These are phyloP conservation scores for Iberis pinnata DNA, from an alignment of 345 rosid species.

Conservation along the genomic window DNA sequence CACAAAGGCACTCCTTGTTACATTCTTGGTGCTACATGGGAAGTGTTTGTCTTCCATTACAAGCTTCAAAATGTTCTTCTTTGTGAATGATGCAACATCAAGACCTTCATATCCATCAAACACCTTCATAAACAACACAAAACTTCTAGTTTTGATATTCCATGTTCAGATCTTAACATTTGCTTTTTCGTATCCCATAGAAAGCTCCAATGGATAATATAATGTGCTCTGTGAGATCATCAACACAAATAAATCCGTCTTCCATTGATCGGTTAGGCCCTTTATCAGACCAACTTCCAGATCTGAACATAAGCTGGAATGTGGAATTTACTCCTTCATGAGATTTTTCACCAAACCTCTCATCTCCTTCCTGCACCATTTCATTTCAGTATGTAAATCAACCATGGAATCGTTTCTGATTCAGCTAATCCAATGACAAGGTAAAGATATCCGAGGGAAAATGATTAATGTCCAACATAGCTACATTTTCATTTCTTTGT, in stretches of 20 bases:
- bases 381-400: neutral
- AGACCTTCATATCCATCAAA: constrained; percentile 88
- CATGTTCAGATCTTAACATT: constrained; percentile 2
- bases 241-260: constrained; percentile 76
- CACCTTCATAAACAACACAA: constrained; percentile 44
- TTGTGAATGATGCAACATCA: constrained; percentile 74
- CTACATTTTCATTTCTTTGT: constrained; percentile 19
- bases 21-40: constrained; percentile 50
- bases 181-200: constrained; percentile 54
- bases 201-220: constrained; percentile 61
- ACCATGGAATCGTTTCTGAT: no score
- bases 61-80: constrained; percentile 60
- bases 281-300: constrained; percentile 82
- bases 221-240: constrained; percentile 53
- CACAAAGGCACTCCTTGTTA: constrained; percentile 61
- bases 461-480: neutral
- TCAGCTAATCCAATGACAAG: no score
- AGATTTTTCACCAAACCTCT: constrained; percentile 38
- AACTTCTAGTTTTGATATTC: no score
- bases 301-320: constrained; percentile 63
- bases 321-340: constrained; percentile 40
- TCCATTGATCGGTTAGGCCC: constrained; percentile 93
- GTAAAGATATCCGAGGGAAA: no score
- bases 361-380: constrained; percentile 50
- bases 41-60: constrained; percentile 70